Conservation (phyloP, 2,329 filamentous ascomycete species). For the Keithomyces neogunnii region DNA sequence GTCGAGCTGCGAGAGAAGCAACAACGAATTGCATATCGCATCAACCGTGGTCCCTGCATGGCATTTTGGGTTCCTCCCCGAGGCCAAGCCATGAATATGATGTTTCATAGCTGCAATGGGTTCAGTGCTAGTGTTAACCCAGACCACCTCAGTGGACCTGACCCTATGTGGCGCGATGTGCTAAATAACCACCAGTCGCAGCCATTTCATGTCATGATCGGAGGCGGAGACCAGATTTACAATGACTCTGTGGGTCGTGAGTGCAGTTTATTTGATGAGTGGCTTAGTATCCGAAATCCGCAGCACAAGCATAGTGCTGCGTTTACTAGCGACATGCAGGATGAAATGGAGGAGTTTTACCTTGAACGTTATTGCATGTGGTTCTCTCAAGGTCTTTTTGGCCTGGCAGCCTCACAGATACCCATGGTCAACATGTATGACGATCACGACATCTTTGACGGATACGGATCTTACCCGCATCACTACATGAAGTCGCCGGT, state of each 20-base stretch:
- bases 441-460: slow-evolving; percentile 87
- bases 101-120: slow-evolving; percentile 98
- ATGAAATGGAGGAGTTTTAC: slow-evolving; percentile 83
- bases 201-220: slow-evolving; percentile 97
- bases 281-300: slow-evolving; percentile 74
- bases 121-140: slow-evolving; percentile 76
- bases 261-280: slow-evolving; percentile 69
- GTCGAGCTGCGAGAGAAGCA: slow-evolving; percentile 73
- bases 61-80: slow-evolving; percentile 91
- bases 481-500: slow-evolving; percentile 87
- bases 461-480: slow-evolving; percentile 87
- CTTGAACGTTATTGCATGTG: slow-evolving; percentile 83
- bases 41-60: slow-evolving; percentile 81
- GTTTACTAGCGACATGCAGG: slow-evolving; percentile 74
- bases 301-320: slow-evolving; percentile 69
- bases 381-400: slow-evolving; percentile 93
- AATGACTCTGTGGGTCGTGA: slow-evolving; percentile 77
- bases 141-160: slow-evolving; percentile 78
- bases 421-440: slow-evolving; percentile 99
- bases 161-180: slow-evolving; percentile 95
- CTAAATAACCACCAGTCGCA: slow-evolving; percentile 83
- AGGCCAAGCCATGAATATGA: slow-evolving; percentile 89
- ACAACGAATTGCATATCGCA: slow-evolving; percentile 86
- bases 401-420: slow-evolving; percentile 88
- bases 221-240: slow-evolving; percentile 94